These are phyloP conservation scores for Paramecium primaurelia DNA, from an alignment of 73 alveolate genomes.

Conservation along the genomic window DNA sequence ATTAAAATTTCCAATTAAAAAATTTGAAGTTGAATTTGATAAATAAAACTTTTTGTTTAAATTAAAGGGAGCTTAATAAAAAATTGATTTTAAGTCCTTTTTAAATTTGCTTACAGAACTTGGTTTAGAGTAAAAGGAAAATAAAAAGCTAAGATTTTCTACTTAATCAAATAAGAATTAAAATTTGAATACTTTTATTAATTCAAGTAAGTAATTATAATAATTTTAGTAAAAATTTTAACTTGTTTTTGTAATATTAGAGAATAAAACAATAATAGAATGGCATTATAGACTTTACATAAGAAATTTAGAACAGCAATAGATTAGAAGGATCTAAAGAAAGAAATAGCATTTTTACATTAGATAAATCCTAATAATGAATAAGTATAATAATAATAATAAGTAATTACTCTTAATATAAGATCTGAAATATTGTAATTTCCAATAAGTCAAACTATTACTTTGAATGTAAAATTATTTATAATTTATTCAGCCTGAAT, in stretches of 20 bases:
- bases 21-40: neutral
- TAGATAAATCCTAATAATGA: neutral
- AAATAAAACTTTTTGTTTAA: neutral
- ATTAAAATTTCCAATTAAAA: neutral
- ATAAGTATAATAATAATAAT: neutral
- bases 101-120: neutral
- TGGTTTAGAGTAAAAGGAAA: neutral
- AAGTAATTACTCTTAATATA: neutral
- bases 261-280: neutral
- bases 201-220: neutral
- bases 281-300: neutral
- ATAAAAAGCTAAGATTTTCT: neutral
- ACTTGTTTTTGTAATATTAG: neutral
- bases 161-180: neutral
- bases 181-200: too few species aligned
- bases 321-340: neutral
- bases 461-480: neutral
- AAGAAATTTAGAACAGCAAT: neutral
- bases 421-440: neutral
- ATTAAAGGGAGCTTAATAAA: neutral
- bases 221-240: neutral
- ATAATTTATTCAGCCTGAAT: neutral
- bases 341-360: neutral
- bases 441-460: neutral
- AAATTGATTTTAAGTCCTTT: neutral